Evolutionary conservation across 371 early-diverging fungal genomes (phyloP).

Genomic region (Mortierella sp.): DNA sequence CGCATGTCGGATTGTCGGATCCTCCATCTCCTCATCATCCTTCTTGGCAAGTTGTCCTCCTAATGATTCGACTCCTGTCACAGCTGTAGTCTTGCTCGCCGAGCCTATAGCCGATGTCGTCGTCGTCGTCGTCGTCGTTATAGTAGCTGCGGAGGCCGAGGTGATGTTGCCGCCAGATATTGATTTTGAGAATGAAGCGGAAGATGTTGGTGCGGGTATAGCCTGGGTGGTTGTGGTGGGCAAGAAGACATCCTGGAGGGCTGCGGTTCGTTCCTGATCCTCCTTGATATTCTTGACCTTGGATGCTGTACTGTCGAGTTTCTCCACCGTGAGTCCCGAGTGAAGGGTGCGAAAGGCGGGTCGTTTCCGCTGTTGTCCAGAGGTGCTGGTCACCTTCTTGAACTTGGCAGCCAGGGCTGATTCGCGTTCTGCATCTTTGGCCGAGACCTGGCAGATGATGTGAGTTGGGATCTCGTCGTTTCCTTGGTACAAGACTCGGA

Average conservation of each 20-base stretch:
- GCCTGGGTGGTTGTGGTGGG: constrained; percentile 6
- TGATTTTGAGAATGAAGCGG: not conserved
- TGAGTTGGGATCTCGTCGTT: constrained; percentile 68
- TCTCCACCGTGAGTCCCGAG: constrained; percentile 29
- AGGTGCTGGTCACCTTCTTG: not conserved
- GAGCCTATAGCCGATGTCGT: not conserved
- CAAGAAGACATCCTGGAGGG: constrained; percentile 46
- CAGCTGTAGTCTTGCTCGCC: not conserved
- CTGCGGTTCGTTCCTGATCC: constrained; percentile 15
- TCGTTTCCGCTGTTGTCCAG: constrained; percentile 21
- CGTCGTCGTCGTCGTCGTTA: not conserved
- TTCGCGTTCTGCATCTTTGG: constrained; percentile 56
- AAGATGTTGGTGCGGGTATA: not conserved
- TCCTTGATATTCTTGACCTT: constrained; percentile 10
- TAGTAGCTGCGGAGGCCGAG: not conserved
- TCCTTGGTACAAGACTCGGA: constrained; percentile 41
- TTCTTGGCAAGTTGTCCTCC: not conserved
- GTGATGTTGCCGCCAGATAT: not conserved
- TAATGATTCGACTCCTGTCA: not conserved
- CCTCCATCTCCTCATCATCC: not conserved
- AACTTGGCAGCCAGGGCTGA: constrained; percentile 55
- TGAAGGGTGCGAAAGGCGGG: constrained; percentile 26
- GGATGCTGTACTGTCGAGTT: constrained; percentile 12
- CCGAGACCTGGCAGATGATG: constrained; percentile 60
- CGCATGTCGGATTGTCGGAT: constrained; percentile 10